These are phyloP conservation scores for Phaeosphaeria sp. DNA, from an alignment of 2,329 filamentous ascomycete species.

Conservation along the genomic window DNA sequence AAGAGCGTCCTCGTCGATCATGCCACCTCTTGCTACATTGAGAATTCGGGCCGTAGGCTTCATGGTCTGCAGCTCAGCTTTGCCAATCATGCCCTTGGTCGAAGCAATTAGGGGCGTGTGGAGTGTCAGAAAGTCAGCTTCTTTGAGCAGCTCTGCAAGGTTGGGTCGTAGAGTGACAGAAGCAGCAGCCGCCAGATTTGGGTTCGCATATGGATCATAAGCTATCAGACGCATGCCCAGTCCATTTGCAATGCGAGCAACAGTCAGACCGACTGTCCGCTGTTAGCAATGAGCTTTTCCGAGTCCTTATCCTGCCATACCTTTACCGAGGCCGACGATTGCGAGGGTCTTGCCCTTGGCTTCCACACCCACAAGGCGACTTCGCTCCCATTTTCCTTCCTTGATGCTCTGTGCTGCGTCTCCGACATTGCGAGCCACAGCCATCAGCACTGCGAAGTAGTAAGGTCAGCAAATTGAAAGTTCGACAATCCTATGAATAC, in stretches of 20 bases:
- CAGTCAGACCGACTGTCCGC: slow-evolving; percentile 71
- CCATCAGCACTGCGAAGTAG: slow-evolving; percentile 64
- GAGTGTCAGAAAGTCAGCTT: slow-evolving; percentile 78
- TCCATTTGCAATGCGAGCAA: slow-evolving; percentile 79
- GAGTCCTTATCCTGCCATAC: slow-evolving; percentile 38
- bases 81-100: slow-evolving; percentile 75
- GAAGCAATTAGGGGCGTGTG: slow-evolving; percentile 82
- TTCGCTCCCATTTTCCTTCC: slow-evolving; percentile 76
- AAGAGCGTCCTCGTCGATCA: slow-evolving; percentile 78
- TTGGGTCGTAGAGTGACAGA: slow-evolving; percentile 69
- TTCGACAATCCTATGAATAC: slow-evolving; percentile 16
- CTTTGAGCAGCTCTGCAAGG: slow-evolving; percentile 67
- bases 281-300: slow-evolving; percentile 15
- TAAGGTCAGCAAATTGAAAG: slow-evolving; percentile 30
- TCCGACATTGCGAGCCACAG: slow-evolving; percentile 75
- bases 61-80: slow-evolving; percentile 72
- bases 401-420: slow-evolving; percentile 74
- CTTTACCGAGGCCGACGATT: slow-evolving; percentile 82
- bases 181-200: slow-evolving; percentile 71
- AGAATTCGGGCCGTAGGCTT: slow-evolving; percentile 75
- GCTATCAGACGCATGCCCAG: slow-evolving; percentile 78
- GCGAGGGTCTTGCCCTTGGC: slow-evolving; percentile 78
- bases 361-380: slow-evolving; percentile 77
- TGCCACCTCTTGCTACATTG: slow-evolving; percentile 81
- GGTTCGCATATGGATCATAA: slow-evolving; percentile 79